Percentiles rank a stretch among this genome's conserved stretches.
Evolutionary conservation across 129 eudicot genomes (phyloP).

Genomic region (Tagetes patula): DNA sequence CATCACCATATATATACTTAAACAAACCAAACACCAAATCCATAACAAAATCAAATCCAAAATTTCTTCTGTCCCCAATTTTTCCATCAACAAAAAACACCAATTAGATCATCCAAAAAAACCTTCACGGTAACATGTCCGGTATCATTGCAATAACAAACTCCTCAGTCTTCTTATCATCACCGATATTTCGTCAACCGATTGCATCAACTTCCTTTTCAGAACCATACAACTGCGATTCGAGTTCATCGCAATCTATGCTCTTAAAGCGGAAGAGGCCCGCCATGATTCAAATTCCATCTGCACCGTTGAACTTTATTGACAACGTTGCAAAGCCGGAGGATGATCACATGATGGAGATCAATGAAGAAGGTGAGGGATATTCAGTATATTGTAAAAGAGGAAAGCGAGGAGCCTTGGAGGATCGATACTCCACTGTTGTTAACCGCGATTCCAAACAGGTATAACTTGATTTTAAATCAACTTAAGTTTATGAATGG

Average conservation of each 20-base stretch:
- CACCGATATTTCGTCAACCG: conserved; percentile 56
- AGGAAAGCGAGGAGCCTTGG: conserved; percentile 67
- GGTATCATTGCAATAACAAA: conserved; percentile 47
- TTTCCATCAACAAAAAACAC: conserved; percentile 3
- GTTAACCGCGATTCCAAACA: conserved; percentile 67
- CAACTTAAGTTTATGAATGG: too few species aligned
- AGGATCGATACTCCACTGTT: conserved; percentile 66
- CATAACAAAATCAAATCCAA: neutral
- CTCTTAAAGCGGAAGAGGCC: conserved; percentile 75
- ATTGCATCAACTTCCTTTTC: neutral
- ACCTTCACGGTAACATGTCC: conserved; percentile 39
- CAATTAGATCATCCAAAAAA: neutral
- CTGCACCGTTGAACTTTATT: conserved; percentile 33
- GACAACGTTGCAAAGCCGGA: conserved; percentile 24
- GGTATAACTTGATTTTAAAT: conserved; percentile 34
- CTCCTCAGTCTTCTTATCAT: conserved; percentile 60
- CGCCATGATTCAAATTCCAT: conserved; percentile 60
- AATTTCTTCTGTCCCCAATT: neutral
- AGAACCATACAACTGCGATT: conserved; percentile 11
- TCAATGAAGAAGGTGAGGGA: conserved; percentile 63
- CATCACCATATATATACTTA: conserved; percentile 4
- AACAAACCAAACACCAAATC: conserved; percentile 16
- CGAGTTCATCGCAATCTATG: conserved; percentile 30
- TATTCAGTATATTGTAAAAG: conserved; percentile 70
- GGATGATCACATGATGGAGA: conserved; percentile 45